These are phyloP conservation scores for Paramecium octaurelia DNA, from an alignment of 73 alveolate species.

Conservation along the genomic window DNA sequence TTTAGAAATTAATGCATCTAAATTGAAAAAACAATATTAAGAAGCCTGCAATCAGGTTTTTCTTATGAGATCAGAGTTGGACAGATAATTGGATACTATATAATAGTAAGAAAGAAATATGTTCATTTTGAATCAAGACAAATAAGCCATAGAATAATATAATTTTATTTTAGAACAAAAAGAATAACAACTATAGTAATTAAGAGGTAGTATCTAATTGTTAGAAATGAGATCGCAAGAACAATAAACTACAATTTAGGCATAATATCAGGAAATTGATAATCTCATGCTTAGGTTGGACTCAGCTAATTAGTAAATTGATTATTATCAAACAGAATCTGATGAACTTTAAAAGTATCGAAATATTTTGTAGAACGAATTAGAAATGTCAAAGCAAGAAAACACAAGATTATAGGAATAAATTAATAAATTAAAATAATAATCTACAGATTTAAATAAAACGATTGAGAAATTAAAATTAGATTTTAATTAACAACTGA, in stretches of 20 bases:
- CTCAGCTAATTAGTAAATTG: background rate
- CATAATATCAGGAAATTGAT: constrained; percentile 12
- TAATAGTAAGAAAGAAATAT: background rate
- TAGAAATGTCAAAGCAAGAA: background rate
- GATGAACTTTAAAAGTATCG: background rate
- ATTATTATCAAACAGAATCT: background rate
- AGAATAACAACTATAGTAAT: background rate
- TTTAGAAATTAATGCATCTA: background rate
- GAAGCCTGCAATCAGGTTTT: background rate
- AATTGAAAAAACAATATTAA: background rate
- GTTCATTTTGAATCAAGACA: background rate
- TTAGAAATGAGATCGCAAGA: constrained; percentile 22
- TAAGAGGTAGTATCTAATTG: background rate
- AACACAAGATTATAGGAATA: background rate
- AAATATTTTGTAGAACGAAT: background rate
- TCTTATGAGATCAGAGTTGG: background rate
- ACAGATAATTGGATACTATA: background rate
- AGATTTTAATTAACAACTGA: background rate
- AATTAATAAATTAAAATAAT: background rate
- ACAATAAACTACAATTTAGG: background rate
- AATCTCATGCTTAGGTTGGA: background rate
- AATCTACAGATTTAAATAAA: background rate
- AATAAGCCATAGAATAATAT: background rate
- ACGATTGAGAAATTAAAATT: background rate
- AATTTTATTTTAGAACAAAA: background rate